Percentiles rank a stretch among this genome's conserved stretches.
These are phyloP conservation scores for Tetrapisispora taiwanensis DNA, from an alignment of 805 yeast genomes.

Conservation along the genomic window DNA sequence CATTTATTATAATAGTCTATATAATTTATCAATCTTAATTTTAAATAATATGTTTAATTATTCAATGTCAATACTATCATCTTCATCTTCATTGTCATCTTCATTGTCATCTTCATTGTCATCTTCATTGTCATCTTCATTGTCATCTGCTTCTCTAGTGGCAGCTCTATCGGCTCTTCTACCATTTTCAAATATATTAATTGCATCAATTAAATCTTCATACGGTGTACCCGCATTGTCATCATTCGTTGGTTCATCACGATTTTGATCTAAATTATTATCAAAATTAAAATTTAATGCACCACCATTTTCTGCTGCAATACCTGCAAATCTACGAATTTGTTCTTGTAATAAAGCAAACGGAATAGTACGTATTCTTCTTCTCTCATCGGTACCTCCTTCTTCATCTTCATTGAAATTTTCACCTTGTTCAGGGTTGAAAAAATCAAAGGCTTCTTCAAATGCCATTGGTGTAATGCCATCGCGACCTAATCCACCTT, in stretches of 20 bases:
- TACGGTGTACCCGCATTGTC: neutral
- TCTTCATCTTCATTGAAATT: conserved; percentile 14
- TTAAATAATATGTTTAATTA: no score
- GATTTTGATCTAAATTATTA: neutral
- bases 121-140: conserved; percentile 7
- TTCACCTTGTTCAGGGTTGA: neutral
- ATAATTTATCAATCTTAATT: no score
- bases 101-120: conserved; percentile 8
- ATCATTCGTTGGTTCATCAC: neutral
- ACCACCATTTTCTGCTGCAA: neutral
- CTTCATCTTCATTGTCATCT: conserved; percentile 11
- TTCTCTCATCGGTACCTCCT: conserved; percentile 15
- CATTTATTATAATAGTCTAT: no score
- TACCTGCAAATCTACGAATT: neutral
- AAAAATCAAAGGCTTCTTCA: conserved; percentile 1
- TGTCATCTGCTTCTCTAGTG: conserved; percentile 18
- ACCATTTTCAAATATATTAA: conserved; percentile 4
- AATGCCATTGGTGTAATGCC: conserved; percentile 10
- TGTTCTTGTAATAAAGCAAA: conserved; percentile 1
- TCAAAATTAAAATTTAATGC: neutral
- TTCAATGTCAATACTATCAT: conserved; percentile 1
- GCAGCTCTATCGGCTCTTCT: conserved; percentile 7
- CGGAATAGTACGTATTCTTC: conserved; percentile 4
- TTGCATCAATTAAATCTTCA: neutral
- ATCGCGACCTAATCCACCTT: conserved; percentile 12